Evolutionary conservation across 2,329 filamentous ascomycete species (phyloP).

Genomic region (Acarospora socialis): DNA sequence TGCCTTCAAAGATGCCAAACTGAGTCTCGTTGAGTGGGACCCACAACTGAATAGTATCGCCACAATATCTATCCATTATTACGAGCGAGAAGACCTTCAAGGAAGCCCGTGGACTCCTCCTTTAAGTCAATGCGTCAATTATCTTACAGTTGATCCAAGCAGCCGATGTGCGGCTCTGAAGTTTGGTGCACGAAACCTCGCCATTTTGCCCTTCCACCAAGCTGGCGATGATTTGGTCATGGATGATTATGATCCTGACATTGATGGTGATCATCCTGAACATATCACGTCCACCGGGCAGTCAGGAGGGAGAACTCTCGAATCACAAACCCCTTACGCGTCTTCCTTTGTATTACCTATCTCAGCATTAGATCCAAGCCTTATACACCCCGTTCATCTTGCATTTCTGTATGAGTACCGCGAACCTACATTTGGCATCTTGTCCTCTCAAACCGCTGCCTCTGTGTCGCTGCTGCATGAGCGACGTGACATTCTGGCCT

Average conservation of each 20-base stretch:
- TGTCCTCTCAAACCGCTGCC: slow-evolving; percentile 61
- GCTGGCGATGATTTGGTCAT: slow-evolving; percentile 76
- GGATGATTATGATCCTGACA: slow-evolving; percentile 76
- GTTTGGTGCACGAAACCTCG: slow-evolving; percentile 76
- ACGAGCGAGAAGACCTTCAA: slow-evolving; percentile 82
- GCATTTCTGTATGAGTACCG: slow-evolving; percentile 93
- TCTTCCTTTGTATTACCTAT: slow-evolving; percentile 88
- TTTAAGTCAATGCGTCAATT: slow-evolving; percentile 62
- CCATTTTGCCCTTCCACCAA: slow-evolving; percentile 86
- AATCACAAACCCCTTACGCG: slow-evolving; percentile 54
- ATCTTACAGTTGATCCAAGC: slow-evolving; percentile 74
- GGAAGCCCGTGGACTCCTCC: slow-evolving; percentile 69
- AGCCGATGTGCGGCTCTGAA: slow-evolving; percentile 90
- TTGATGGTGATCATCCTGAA: slow-evolving; percentile 52
- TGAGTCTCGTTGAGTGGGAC: slow-evolving; percentile 91
- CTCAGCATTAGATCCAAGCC: slow-evolving; percentile 70
- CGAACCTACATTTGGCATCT: slow-evolving; percentile 90
- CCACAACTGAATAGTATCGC: slow-evolving; percentile 62
- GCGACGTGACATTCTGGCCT: slow-evolving; percentile 71
- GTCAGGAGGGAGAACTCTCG: slow-evolving; percentile 17
- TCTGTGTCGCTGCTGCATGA: slow-evolving; percentile 61
- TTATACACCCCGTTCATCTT: slow-evolving; percentile 81
- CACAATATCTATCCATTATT: slow-evolving; percentile 93
- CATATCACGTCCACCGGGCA: slow-evolving; percentile 26
- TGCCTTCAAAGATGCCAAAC: slow-evolving; percentile 78